Evolutionary conservation across 192 early-diverging fungal species (phyloP).

Genomic region (Rhizophlyctis rosea): DNA sequence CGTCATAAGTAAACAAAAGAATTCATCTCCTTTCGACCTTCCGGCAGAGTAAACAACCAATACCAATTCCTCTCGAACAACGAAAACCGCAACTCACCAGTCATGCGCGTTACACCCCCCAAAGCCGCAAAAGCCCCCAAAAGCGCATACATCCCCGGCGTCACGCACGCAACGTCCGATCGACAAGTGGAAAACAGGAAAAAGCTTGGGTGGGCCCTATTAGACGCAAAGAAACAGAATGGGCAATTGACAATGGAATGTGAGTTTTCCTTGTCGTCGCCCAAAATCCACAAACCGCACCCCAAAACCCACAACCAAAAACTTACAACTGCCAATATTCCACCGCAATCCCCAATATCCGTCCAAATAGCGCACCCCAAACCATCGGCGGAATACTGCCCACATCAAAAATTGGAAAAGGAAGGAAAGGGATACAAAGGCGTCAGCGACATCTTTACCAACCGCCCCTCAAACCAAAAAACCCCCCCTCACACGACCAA

Average conservation of each 20-base stretch:
- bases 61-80: too few species aligned
- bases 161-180: slow-evolving; percentile 52
- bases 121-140: slow-evolving; percentile 90
- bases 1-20: background rate
- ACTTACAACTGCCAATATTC: slow-evolving; percentile 66
- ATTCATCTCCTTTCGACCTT: slow-evolving; percentile 1
- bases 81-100: slow-evolving; percentile 19
- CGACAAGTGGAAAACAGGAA: slow-evolving; percentile 39
- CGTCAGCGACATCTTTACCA: too few species aligned
- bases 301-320: too few species aligned
- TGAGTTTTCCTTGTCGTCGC: background rate
- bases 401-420: background rate
- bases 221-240: background rate
- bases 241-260: background rate
- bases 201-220: slow-evolving; percentile 24
- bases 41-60: background rate
- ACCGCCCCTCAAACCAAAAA: too few species aligned
- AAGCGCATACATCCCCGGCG: slow-evolving; percentile 92
- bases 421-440: background rate
- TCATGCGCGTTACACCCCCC: slow-evolving; percentile 88
- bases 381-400: slow-evolving; percentile 50
- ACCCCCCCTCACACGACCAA: too few species aligned
- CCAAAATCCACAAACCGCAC: background rate
- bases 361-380: slow-evolving; percentile 79
- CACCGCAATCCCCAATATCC: slow-evolving; percentile 83